Conservation (phyloP, 164 flowering plant species). For the Euptelea pleiosperma region DNA sequence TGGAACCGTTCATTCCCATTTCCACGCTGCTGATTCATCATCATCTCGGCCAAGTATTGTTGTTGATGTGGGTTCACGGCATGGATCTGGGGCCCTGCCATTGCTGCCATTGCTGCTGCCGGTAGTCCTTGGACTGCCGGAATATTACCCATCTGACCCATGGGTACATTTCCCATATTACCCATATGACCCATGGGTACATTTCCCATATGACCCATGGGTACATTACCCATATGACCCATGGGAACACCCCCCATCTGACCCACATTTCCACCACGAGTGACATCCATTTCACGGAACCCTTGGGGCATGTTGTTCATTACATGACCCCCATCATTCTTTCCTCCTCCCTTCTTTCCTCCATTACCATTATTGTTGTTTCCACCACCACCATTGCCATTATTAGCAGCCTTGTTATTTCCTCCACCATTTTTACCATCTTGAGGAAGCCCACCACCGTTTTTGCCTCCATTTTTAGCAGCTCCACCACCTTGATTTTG, state of each 20-base stretch:
- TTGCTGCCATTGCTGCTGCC: slow-evolving; percentile 31
- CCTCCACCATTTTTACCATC: slow-evolving; percentile 38
- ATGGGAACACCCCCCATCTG: background rate
- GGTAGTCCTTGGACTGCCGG: slow-evolving; percentile 83
- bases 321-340: slow-evolving; percentile 23
- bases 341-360: slow-evolving; percentile 34
- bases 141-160: slow-evolving; percentile 48
- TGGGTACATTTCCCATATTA: slow-evolving; percentile 36
- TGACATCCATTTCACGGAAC: slow-evolving; percentile 33
- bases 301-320: slow-evolving; percentile 31
- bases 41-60: slow-evolving; percentile 48
- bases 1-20: slow-evolving; percentile 67
- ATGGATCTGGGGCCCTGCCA: too few species aligned
- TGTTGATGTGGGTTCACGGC: slow-evolving; percentile 63
- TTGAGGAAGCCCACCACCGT: slow-evolving; percentile 24
- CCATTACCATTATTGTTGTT: slow-evolving; percentile 15
- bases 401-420: slow-evolving; percentile 25
- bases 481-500: slow-evolving; percentile 39
- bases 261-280: slow-evolving; percentile 1
- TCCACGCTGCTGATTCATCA: slow-evolving; percentile 79
- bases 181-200: too few species aligned
- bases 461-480: slow-evolving; percentile 29
- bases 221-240: slow-evolving; percentile 8
- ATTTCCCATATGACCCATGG: slow-evolving; percentile 12
- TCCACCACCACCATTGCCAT: slow-evolving; percentile 17